Base-by-base conservation (phyloP, 2,329 filamentous ascomycete species). In the Trichoderma sp. region DNA sequence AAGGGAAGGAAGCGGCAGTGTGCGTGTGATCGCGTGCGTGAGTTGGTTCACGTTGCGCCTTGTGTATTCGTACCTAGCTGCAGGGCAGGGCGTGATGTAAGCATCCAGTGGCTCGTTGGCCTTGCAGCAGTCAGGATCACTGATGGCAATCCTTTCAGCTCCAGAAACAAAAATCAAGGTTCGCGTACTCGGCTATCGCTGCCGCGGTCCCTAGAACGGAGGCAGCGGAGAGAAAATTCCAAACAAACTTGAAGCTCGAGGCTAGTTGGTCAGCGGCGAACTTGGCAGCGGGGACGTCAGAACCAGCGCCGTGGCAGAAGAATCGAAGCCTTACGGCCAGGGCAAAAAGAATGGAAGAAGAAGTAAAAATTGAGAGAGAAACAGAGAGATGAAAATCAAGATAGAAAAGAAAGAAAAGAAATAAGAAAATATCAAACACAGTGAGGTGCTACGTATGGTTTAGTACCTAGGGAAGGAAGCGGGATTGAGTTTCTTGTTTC, bases 211-310 rank as follows among this genome's bases (percentile, higher is more conserved):
- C 45, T 24, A 24, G 69, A 24, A 64, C 59, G 59, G 71, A 73
- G 71, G 71, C 71, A 41, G 71, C 71, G 71, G 71, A 73, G 71
- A 50, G 71, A 73, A 73, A 65, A 65, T 65, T 64, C 60, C 60
- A 56, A 64, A 29, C 18, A 53, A 71, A 31, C 38, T 33, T 29
- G 41, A 14, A 60, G 69, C 60, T 56, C 16, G 41, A 11, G 45
- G 59, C 41, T 65, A 45, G 71, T 73, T 73, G 71, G 71, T 65
- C 59, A 65, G 71, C 60, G 59, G 71, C 66, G 50, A 65, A 65
- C 71, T 73, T 73, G 71, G 41, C 59, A 53, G 59, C 41, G 69
- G 71, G 60, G 38, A 56, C 12, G 21, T 35, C n/a, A 62, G 27
- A 31, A 29, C 31, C 16, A n/a, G 41, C 3, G 41, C 41, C 16